phyloP scores from a whole-genome alignment of 2,329 filamentous ascomycete genomes.

The Aspergillus chevalieri region DNA sequence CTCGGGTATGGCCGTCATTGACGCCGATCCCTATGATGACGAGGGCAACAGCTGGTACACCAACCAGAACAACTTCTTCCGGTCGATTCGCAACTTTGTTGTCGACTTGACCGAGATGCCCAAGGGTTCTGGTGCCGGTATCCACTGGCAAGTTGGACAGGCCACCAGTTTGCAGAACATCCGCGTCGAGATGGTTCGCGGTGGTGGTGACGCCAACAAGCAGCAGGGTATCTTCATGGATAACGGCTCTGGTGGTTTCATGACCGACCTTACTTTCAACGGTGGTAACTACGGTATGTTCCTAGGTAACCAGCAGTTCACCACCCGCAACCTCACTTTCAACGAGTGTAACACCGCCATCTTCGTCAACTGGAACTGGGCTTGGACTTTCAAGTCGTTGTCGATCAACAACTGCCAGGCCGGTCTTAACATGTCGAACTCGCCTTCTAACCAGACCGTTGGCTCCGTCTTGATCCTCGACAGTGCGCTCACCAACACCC shows the following conservation, averaged over 20 bases:
- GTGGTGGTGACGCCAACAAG: conserved; percentile 57
- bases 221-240: conserved; percentile 80
- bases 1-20: conserved; percentile 78
- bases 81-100: conserved; percentile 73
- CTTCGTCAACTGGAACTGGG: conserved; percentile 90
- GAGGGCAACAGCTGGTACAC: conserved; percentile 67
- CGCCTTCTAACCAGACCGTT: conserved; percentile 62
- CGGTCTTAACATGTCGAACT: conserved; percentile 71
- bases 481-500: conserved; percentile 69
- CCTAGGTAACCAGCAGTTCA: conserved; percentile 83
- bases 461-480: conserved; percentile 81
- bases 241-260: conserved; percentile 77
- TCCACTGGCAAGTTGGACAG: conserved; percentile 83
- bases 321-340: conserved; percentile 74
- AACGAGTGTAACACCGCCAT: conserved; percentile 76
- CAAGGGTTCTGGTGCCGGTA: conserved; percentile 57
- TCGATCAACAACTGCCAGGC: conserved; percentile 68
- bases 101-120: conserved; percentile 68
- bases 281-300: conserved; percentile 73
- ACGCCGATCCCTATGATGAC: conserved; percentile 74
- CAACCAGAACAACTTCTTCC: conserved; percentile 80
- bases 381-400: conserved; percentile 72
- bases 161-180: conserved; percentile 76
- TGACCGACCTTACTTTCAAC: conserved; percentile 77
- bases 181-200: conserved; percentile 69